Evolutionary conservation across 1,139 yeast species (phyloP), one percentile per base, ranked within the genome.

Genomic region (Lodderomyces parapsilosis): DNA sequence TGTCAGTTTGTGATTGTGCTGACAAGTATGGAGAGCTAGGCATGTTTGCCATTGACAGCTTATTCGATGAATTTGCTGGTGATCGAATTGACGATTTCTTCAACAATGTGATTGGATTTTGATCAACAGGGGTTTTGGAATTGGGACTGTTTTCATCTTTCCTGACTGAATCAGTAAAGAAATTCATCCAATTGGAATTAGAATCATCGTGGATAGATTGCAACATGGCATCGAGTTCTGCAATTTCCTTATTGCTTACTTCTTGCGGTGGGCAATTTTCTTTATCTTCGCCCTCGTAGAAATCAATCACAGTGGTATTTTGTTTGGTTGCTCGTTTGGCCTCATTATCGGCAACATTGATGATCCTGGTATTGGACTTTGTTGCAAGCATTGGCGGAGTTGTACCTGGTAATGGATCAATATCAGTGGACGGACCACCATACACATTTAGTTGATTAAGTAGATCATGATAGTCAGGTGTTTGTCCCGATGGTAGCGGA

Each of bases 381-480:
- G 77, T 71, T 2, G 79, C 79, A 58, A 73, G 61, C 75, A 71
- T 70, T 13, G 79, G 78, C 5, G 78, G 78, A 0, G 78, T 71
- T 3, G 61, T 59, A 6, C 66, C 67, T 2, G 76, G 76, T 39
- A 72, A 58, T 3, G 77, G 77, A 55, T 77, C 82, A 30, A 77
- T 75, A 51, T 77, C 82, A 2, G 82, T 77, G 48, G 76, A 60
- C 7, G 82, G 82, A 0, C 80, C 81, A 19, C 79, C 78, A 46
- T 68, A 73, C 33, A 65, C 61, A 46, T 74, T 76, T 43, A 76
- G 55, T 52, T 76, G 81, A 49, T 70, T 70, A 58, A 74, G 65
- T 54, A 76, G 67, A 37, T 75, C 80, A 48, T 71, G 68, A 48
- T 66, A 66, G 38, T 70, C 74, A 1, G 72, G 68, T 2, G 66